Conservation (phyloP, 805 yeast genomes). For the Candida xyloterini region DNA sequence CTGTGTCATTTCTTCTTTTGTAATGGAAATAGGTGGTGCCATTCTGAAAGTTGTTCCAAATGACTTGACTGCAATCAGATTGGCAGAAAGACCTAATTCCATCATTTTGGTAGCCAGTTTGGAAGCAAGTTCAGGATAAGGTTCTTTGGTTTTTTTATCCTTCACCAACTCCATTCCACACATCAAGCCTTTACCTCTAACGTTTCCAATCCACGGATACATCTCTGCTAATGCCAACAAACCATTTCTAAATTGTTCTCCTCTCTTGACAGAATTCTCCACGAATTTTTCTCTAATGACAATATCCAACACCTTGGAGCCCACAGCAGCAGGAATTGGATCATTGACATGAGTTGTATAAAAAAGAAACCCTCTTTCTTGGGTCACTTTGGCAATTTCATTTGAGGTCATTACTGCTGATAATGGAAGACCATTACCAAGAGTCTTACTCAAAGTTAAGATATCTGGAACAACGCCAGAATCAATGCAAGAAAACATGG, state of each 20-base stretch:
- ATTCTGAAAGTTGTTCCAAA: conserved; percentile 14
- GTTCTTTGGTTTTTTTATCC: conserved; percentile 41
- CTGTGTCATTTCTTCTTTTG: conserved; percentile 20
- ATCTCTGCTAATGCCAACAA: conserved; percentile 22
- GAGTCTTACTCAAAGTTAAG: conserved; percentile 31
- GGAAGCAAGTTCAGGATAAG: conserved; percentile 32
- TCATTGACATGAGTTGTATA: conserved; percentile 32
- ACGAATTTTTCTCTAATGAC: conserved; percentile 28
- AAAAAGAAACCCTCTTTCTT: conserved; percentile 23
- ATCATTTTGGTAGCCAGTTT: conserved; percentile 23
- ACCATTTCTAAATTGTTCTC: conserved; percentile 25
- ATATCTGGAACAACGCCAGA: conserved; percentile 34
- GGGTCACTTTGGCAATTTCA: conserved; percentile 24
- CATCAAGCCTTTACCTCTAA: conserved; percentile 51
- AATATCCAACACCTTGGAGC: conserved; percentile 30
- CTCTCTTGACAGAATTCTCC: conserved; percentile 26
- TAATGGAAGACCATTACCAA: conserved; percentile 34
- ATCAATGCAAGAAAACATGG: conserved; percentile 38
- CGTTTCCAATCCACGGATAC: conserved; percentile 41
- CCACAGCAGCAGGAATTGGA: conserved; percentile 32
- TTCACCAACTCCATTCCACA: conserved; percentile 50
- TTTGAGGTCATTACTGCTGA: conserved; percentile 31
- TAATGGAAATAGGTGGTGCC: conserved; percentile 30
- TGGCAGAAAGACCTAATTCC: conserved; percentile 32
- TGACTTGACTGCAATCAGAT: conserved; percentile 23